Evolutionary conservation across 2,329 filamentous ascomycete genomes (phyloP), one percentile per base, ranked within the genome.

Genomic region (Aureobasidium uvarum): DNA sequence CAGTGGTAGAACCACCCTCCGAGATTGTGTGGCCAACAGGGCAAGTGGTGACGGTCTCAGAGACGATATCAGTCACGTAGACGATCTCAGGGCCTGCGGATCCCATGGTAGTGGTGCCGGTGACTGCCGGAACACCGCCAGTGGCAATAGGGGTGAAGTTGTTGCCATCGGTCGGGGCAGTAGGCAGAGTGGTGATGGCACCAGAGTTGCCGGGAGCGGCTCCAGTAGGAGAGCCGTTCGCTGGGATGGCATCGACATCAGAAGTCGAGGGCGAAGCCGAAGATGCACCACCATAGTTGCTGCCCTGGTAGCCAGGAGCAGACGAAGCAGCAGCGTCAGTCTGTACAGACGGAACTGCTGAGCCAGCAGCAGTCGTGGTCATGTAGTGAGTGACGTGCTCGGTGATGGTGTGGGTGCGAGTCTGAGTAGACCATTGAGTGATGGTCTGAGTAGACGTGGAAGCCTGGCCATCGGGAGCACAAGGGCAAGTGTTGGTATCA

Each of bases 11-110:
- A 18, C 64, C 55, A 36, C 45, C 56, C 33, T 20, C 13, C 25
- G n/a, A 33, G 10, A 60, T 48, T 13, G 56, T 62, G 31, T 66
- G 48, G 28, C 64, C 64, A 18, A 56, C 58, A n/a, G 64, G 64
- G 39, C 64, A 66, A 2, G 64, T 66, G 2, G 65, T 66, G 10
- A 66, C 45, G 3, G 65, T 66, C 48, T 52, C 45, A 20, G 51
- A 41, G 41, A 64, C 41, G 36, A 66, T 45, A 16, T 66, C 65
- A 33, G 65, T 66, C 36, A 66, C 58, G 45, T 64, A 64, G 43
- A 66, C 65, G 28, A 59, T 20, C 43, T 51, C 64, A 10, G 43
- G 48, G 8, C 41, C 54, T 14, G 43, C 20, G 25, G 46, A 5
- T 23, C 46, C 46, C 36, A 52, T 43, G 67, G 56, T 62, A 43